These are phyloP conservation scores for Staphylotrichum tortipilum DNA, from an alignment of 495 filamentous ascomycete genomes.

Conservation along the genomic window DNA sequence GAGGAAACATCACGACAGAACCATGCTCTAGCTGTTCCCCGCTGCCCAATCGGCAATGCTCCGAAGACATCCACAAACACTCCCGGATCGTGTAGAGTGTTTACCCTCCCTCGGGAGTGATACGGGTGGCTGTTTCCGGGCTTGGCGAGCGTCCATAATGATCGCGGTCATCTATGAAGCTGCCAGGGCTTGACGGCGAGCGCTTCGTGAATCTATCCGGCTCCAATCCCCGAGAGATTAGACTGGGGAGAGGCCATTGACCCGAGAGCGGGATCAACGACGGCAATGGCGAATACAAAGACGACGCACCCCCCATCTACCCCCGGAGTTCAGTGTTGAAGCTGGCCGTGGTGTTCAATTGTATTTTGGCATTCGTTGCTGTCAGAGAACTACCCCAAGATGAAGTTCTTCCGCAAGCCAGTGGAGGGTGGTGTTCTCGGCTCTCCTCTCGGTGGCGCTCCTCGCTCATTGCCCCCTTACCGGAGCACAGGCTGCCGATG, in stretches of 20 bases:
- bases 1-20: no score
- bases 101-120: not conserved
- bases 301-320: no score
- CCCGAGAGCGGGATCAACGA: no score
- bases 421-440: not conserved
- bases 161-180: no score
- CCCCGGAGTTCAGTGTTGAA: no score
- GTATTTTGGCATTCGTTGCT: no score
- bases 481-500: conserved; percentile 3
- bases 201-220: no score
- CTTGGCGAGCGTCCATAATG: not conserved
- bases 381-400: not conserved
- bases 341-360: no score
- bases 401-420: conserved; percentile 6
- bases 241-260: no score
- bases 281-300: no score
- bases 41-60: conserved; percentile 1
- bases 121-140: not conserved
- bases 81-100: not conserved
- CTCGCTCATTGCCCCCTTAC: not conserved
- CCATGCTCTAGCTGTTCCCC: not conserved
- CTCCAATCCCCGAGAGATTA: no score
- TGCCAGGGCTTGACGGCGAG: no score
- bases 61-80: not conserved
- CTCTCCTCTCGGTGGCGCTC: conserved; percentile 6